Percentiles rank a stretch among this genome's conserved stretches.
These are phyloP conservation scores for Colletotrichum sp. DNA, from an alignment of 2,329 filamentous ascomycete species.

Conservation along the genomic window DNA sequence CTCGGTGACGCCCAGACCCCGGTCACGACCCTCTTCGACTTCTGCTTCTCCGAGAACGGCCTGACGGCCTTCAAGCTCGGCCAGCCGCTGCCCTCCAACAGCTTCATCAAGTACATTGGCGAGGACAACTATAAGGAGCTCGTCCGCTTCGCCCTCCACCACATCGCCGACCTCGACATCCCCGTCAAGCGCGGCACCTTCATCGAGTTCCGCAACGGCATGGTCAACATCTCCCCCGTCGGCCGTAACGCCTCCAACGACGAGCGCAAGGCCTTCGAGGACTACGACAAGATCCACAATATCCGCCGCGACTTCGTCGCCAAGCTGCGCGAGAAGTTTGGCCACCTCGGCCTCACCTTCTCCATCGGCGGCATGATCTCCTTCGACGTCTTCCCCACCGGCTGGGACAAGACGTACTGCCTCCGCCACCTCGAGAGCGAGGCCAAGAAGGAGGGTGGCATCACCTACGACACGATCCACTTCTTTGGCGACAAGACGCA, in stretches of 20 bases:
- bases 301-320: constrained; percentile 79
- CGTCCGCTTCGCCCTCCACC: constrained; percentile 77
- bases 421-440: constrained; percentile 87
- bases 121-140: constrained; percentile 83
- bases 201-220: constrained; percentile 88
- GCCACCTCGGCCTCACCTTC: constrained; percentile 85
- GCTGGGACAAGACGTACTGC: constrained; percentile 66
- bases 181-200: constrained; percentile 86
- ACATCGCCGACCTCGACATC: constrained; percentile 83
- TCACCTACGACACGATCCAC: constrained; percentile 87
- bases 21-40: constrained; percentile 92
- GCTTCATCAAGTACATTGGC: constrained; percentile 91
- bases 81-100: constrained; percentile 74
- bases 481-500: constrained; percentile 98
- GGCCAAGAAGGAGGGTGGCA: constrained; percentile 69
- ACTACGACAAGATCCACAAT: constrained; percentile 78
- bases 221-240: constrained; percentile 85
- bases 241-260: constrained; percentile 83
- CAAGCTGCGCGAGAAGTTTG: constrained; percentile 80
- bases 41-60: constrained; percentile 96
- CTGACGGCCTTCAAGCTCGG: constrained; percentile 90
- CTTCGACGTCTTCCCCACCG: constrained; percentile 95
- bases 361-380: constrained; percentile 97
- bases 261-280: constrained; percentile 84
- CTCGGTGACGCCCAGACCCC: constrained; percentile 70